Evolutionary conservation across 768 basidiomycete genomes (phyloP).

Genomic region (Gymnopilus junonius): DNA sequence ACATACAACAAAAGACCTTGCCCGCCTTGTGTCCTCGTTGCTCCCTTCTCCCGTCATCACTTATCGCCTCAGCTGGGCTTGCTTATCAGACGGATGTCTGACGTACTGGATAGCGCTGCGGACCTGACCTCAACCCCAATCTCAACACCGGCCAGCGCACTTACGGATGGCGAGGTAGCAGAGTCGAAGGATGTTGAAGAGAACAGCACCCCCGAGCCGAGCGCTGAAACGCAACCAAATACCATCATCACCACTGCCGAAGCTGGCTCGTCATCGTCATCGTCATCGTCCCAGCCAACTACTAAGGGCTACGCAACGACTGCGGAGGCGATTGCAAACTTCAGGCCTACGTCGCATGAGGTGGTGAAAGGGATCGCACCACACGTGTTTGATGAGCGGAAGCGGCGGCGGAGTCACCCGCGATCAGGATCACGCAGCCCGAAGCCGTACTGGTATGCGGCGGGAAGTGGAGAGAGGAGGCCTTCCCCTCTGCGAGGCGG

Average conservation of each 20-base stretch:
- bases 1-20: slow-evolving; percentile 16
- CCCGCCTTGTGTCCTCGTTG: slow-evolving; percentile 8
- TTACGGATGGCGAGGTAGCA: background rate
- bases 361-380: slow-evolving; percentile 50
- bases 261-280: slow-evolving; percentile 1
- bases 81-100: slow-evolving; percentile 11
- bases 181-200: background rate
- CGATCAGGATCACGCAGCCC: slow-evolving; percentile 21
- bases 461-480: slow-evolving; percentile 19
- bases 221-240: background rate
- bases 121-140: background rate
- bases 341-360: slow-evolving; percentile 44
- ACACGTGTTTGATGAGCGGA: slow-evolving; percentile 47
- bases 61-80: background rate
- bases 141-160: background rate
- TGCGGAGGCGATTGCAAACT: slow-evolving; percentile 41
- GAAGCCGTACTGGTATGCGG: slow-evolving; percentile 23
- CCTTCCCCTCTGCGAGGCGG: slow-evolving; percentile 39
- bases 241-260: background rate
- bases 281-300: background rate
- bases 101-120: background rate
- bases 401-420: slow-evolving; percentile 29
- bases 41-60: slow-evolving; percentile 14
- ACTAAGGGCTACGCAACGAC: slow-evolving; percentile 20
- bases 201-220: background rate